Evolutionary conservation across 805 yeast species (phyloP).

Genomic region (Kodamaea hsintzibuensis): DNA sequence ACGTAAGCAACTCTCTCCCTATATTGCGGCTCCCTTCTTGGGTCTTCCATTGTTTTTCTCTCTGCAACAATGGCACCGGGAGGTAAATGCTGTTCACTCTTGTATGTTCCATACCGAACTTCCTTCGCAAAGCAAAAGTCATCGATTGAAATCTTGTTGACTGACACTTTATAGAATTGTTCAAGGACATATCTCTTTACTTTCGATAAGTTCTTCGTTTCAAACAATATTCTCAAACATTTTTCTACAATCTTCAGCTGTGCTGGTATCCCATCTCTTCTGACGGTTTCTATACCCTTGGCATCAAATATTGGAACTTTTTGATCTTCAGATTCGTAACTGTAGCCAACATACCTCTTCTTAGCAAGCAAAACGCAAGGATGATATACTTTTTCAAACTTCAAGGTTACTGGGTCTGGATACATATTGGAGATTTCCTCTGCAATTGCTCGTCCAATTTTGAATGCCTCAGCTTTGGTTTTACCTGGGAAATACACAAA

Average conservation of each 20-base stretch:
- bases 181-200: slow-evolving; percentile 65
- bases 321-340: slow-evolving; percentile 63
- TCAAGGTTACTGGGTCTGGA: slow-evolving; percentile 79
- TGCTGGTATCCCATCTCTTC: slow-evolving; percentile 94
- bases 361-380: slow-evolving; percentile 83
- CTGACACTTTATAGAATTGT: slow-evolving; percentile 67
- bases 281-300: slow-evolving; percentile 91
- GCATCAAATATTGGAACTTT: slow-evolving; percentile 78
- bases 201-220: slow-evolving; percentile 64
- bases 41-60: slow-evolving; percentile 61
- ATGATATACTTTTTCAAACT: slow-evolving; percentile 90
- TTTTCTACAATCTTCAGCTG: slow-evolving; percentile 81
- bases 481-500: slow-evolving; percentile 90
- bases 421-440: slow-evolving; percentile 57
- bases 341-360: slow-evolving; percentile 88
- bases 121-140: slow-evolving; percentile 93
- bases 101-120: slow-evolving; percentile 82
- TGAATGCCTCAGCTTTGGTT: slow-evolving; percentile 73
- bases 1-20: slow-evolving; percentile 86
- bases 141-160: slow-evolving; percentile 64
- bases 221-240: slow-evolving; percentile 66
- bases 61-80: slow-evolving; percentile 89
- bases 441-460: slow-evolving; percentile 72
- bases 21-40: slow-evolving; percentile 80
- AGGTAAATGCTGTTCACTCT: slow-evolving; percentile 70